Evolutionary conservation across 2,329 filamentous ascomycete genomes (phyloP).

Genomic region (Aspergillus alliaceus): DNA sequence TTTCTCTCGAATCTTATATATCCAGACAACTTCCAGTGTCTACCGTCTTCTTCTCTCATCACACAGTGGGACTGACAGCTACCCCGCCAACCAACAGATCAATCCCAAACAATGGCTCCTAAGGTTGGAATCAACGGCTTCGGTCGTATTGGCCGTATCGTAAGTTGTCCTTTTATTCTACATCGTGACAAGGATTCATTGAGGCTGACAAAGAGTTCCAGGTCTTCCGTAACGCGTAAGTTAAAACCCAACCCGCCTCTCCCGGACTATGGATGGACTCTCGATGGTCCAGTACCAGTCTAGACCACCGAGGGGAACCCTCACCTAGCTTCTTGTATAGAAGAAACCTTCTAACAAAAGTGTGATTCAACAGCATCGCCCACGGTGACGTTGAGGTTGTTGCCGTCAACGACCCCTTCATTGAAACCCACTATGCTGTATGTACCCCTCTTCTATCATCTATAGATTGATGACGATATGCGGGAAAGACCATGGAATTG

Average conservation of each 20-base stretch:
- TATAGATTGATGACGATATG: not conserved
- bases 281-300: not conserved
- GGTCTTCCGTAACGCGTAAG: slow-evolving; percentile 94
- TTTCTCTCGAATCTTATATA: not conserved
- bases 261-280: not conserved
- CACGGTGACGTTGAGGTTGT: slow-evolving; percentile 87
- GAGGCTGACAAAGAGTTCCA: slow-evolving; percentile 30
- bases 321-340: not conserved
- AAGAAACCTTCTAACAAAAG: slow-evolving; percentile 4
- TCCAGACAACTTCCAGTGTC: not conserved
- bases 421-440: slow-evolving; percentile 96
- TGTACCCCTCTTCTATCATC: slow-evolving; percentile 46
- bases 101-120: slow-evolving; percentile 37
- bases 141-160: slow-evolving; percentile 97
- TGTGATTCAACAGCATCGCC: slow-evolving; percentile 61
- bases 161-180: slow-evolving; percentile 32
- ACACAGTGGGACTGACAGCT: slow-evolving; percentile 25
- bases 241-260: slow-evolving; percentile 26
- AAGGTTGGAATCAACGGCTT: slow-evolving; percentile 97
- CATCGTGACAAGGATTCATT: not conserved
- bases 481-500: not conserved
- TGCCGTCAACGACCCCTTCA: slow-evolving; percentile 99
- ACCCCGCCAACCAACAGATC: slow-evolving; percentile 24
- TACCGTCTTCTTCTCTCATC: slow-evolving; percentile 2
- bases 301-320: not conserved